Evolutionary conservation across 2,329 filamentous ascomycete species (phyloP).

Genomic region (Aspergillus caelatus): DNA sequence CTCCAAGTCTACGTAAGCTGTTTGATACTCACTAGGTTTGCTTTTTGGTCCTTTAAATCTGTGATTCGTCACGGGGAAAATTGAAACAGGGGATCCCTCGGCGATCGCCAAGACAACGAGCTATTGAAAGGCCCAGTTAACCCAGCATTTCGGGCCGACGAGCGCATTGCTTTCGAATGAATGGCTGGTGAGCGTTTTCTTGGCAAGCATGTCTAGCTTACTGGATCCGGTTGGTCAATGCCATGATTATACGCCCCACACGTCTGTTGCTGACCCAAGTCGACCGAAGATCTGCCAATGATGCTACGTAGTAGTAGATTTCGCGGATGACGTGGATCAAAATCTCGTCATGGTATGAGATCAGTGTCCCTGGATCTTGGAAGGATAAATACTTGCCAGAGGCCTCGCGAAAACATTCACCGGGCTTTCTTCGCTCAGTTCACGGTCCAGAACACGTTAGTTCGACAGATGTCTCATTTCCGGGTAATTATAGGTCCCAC

Average conservation of each 20-base stretch:
- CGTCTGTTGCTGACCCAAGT: not conserved
- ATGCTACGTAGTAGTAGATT: not conserved
- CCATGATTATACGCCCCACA: not conserved
- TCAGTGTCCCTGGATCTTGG: not conserved
- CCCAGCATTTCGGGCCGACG: not conserved
- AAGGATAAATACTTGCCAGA: not conserved
- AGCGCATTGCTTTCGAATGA: not conserved
- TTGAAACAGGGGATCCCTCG: not conserved
- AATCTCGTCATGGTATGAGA: not conserved
- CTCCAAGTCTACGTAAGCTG: conserved; percentile 3
- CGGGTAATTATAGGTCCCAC: not conserved
- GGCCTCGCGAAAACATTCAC: not conserved
- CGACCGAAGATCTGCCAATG: not conserved
- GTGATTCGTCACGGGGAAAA: not conserved
- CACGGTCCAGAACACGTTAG: not conserved
- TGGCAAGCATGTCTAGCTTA: not conserved
- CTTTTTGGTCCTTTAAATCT: not conserved
- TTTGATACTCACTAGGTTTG: not conserved
- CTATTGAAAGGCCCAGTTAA: not conserved
- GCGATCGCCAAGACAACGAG: conserved; percentile 2
- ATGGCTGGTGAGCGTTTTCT: not conserved
- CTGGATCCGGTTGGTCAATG: not conserved
- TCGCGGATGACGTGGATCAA: not conserved
- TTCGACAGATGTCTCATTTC: not conserved
- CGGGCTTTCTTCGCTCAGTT: not conserved